Base-by-base conservation (phyloP, 208 protist genomes). In the Vickermania ingenoplastis region DNA sequence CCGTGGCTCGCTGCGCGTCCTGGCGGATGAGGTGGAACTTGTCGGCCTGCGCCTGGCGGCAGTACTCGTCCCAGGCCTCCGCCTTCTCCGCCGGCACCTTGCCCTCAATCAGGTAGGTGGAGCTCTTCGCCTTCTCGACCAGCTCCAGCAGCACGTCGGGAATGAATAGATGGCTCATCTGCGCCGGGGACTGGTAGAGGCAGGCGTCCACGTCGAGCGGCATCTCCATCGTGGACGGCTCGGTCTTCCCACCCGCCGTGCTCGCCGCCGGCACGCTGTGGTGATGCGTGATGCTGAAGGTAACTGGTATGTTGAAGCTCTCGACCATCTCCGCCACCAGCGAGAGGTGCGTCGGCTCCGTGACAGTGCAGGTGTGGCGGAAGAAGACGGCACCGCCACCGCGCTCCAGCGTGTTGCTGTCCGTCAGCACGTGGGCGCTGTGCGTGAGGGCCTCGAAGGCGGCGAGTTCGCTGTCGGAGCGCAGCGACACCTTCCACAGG, bases 401-500 rank as follows among this genome's bases (percentile, higher is more conserved):
- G 52, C 76, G 74, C 3, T 51, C 69, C 3, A 92, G 65, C n/a
- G 77, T 64, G 13, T 74, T 74, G 28, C 61, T 67, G 7, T 79
- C 63, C n/a, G 50, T 26, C 58, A 88, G 65, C 24, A 67, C 64
- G 45, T 68, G 64, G 7, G 69, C 30, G 53, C 70, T 63, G 45
- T 77, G 71, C 29, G 65, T 30, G n/a, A 90, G 58, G 14, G 57
- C 2, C 23, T 87, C 81, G 48, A 84, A 87, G 29, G 57, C 54
- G 25, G 75, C 65, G 25, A 94, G 59, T 45, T 75, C 67, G 30
- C 61, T 63, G 56, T 89, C 62, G 23, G 80, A 74, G 48, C 79
- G 73, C 25, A 89, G 53, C 7, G 73, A 63, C 41, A 91, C 60
- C 53, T 81, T 81, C 86, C 86, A 92, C 24, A 63, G 45, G 4